Evolutionary conservation across 2,329 filamentous ascomycete genomes (phyloP).

Genomic region (Exophiala calicioides): DNA sequence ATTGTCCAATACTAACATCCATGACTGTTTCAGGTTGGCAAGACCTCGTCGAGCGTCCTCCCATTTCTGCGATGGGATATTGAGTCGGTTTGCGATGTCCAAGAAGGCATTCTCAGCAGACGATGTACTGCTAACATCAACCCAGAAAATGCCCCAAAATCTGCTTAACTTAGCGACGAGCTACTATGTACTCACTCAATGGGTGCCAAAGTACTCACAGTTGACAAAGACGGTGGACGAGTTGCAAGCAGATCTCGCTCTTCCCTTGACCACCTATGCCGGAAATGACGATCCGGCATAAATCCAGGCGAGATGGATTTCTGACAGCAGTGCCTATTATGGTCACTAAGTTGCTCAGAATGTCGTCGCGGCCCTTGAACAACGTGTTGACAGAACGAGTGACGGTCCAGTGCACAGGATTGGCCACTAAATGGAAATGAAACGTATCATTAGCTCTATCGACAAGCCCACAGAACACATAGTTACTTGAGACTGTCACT

Average conservation of each 20-base stretch:
- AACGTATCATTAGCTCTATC: no score
- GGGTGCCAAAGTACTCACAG: conserved; percentile 22
- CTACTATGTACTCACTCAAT: background rate
- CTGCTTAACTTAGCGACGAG: conserved; percentile 15
- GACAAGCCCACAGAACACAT: no score
- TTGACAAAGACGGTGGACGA: conserved; percentile 30
- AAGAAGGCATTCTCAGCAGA: conserved; percentile 33
- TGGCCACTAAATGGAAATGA: background rate
- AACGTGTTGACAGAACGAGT: conserved; percentile 28
- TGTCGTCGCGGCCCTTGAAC: conserved; percentile 30
- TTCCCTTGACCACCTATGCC: conserved; percentile 37
- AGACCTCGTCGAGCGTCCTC: conserved; percentile 24
- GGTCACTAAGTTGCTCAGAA: conserved; percentile 23
- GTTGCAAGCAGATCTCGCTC: conserved; percentile 37
- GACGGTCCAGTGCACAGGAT: conserved; percentile 28
- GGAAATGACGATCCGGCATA: conserved; percentile 34
- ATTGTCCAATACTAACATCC: conserved; percentile 29
- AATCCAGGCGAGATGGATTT: conserved; percentile 1
- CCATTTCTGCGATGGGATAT: conserved; percentile 19
- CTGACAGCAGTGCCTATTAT: conserved; percentile 16
- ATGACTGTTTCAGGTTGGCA: conserved; percentile 15
- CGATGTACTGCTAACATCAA: conserved; percentile 18
- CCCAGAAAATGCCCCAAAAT: conserved; percentile 34
- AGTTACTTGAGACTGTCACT: no score
- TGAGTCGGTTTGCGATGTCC: conserved; percentile 29